Conservation (phyloP, 768 basidiomycete species). For the Termitomyces sp. region DNA sequence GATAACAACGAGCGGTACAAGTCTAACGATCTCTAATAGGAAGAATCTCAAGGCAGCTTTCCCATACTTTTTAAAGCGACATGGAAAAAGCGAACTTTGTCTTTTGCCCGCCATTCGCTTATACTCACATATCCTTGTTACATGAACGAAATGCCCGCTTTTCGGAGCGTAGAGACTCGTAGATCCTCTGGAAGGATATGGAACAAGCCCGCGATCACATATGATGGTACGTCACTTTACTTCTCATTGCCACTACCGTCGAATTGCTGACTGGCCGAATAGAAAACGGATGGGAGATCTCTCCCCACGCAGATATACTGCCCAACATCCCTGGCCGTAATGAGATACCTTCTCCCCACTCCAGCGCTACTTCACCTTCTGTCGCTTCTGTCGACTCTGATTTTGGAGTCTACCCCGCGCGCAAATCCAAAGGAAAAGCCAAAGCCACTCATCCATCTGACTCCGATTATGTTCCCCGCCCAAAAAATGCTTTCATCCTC, state of each 20-base stretch:
- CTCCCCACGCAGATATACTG: not conserved
- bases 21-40: conserved; percentile 21
- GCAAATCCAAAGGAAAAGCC: conserved; percentile 10
- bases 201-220: conserved; percentile 16
- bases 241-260: not conserved
- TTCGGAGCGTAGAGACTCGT: conserved; percentile 20
- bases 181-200: conserved; percentile 22
- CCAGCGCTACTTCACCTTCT: conserved; percentile 11
- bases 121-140: not conserved
- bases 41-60: conserved; percentile 10
- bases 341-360: conserved; percentile 8
- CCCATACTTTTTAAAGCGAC: conserved; percentile 18
- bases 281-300: conserved; percentile 21
- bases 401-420: not conserved
- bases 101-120: not conserved
- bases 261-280: not conserved
- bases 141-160: conserved; percentile 23
- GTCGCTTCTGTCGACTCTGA: conserved; percentile 8
- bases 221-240: conserved; percentile 20
- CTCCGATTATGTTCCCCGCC: conserved; percentile 27
- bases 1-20: conserved; percentile 24
- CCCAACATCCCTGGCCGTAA: not conserved
- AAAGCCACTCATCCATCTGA: conserved; percentile 11
- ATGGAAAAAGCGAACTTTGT: conserved; percentile 9
- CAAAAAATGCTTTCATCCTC: conserved; percentile 36